A percentile compares a stretch with the other conserved stretches of the same genome.
phyloP scores from a whole-genome alignment of 2,329 filamentous ascomycete genomes.

The Pochonia chlamydosporia region DNA sequence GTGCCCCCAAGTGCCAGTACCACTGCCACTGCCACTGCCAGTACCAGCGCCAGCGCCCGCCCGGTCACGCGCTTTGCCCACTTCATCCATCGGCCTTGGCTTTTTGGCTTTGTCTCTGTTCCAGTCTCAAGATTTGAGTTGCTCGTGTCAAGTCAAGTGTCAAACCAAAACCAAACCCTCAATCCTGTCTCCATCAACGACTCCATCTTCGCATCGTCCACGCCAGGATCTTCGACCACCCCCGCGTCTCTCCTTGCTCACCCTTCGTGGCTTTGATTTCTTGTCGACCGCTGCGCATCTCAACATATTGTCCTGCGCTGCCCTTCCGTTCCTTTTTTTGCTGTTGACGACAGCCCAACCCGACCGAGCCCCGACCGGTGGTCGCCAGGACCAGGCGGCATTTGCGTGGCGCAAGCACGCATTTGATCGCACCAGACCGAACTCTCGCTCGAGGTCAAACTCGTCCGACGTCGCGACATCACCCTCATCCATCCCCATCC shows the following conservation, averaged over 20 bases:
- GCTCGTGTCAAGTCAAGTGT: no score
- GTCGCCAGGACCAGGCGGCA: conserved; percentile 8
- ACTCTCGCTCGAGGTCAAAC: conserved; percentile 7
- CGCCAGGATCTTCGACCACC: neutral
- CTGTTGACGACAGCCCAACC: conserved; percentile 2
- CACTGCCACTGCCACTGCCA: no score
- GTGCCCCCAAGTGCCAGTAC: no score
- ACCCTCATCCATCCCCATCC: neutral
- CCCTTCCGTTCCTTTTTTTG: neutral
- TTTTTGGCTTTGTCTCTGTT: neutral
- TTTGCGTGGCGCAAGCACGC: conserved; percentile 28
- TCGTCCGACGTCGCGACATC: conserved; percentile 4
- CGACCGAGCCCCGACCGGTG: conserved; percentile 9
- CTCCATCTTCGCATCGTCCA: neutral
- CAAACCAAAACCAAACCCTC: no score
- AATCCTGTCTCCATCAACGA: conserved; percentile 6
- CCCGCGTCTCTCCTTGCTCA: neutral
- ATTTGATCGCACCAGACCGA: conserved; percentile 12
- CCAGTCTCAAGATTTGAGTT: no score
- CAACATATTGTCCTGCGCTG: neutral
- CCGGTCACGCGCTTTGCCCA: conserved; percentile 33
- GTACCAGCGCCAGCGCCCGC: neutral
- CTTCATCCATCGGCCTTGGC: conserved; percentile 13
- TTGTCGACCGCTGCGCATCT: conserved; percentile 1
- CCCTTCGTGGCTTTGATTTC: conserved; percentile 3